Evolutionary conservation across 768 basidiomycete species (phyloP).

Genomic region (Tylopilus sp.): DNA sequence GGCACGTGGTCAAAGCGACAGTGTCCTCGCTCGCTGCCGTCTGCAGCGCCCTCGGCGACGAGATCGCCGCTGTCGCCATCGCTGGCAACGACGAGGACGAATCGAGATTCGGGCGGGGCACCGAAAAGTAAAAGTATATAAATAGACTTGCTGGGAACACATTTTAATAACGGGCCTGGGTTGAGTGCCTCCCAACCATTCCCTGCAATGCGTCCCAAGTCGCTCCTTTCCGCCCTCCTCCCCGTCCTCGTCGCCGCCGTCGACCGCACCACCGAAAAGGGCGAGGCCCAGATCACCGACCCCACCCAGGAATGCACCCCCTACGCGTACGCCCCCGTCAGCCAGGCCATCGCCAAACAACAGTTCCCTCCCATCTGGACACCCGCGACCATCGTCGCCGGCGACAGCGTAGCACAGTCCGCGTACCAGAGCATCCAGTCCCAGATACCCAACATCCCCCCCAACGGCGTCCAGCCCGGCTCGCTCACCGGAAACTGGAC

Average conservation of each 20-base stretch:
- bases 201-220: neutral
- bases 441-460: slow-evolving; percentile 40
- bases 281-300: neutral
- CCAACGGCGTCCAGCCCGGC: slow-evolving; percentile 32
- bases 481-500: slow-evolving; percentile 32
- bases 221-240: neutral
- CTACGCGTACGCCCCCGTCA: neutral
- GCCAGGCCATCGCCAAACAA: neutral
- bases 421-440: slow-evolving; percentile 3
- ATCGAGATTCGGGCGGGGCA: too few species aligned
- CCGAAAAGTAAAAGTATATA: too few species aligned
- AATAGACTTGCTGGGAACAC: too few species aligned
- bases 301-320: neutral
- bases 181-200: too few species aligned
- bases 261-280: neutral
- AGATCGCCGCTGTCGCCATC: too few species aligned
- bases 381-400: neutral
- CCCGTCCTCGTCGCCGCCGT: neutral
- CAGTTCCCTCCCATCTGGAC: slow-evolving; percentile 1
- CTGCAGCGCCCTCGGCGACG: too few species aligned
- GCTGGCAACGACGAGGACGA: too few species aligned
- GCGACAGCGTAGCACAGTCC: neutral
- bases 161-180: too few species aligned
- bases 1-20: too few species aligned
- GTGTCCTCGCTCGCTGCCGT: too few species aligned